Base-by-base conservation (phyloP, 116 monocot genomes). In the Dioscorea cayenensis region DNA sequence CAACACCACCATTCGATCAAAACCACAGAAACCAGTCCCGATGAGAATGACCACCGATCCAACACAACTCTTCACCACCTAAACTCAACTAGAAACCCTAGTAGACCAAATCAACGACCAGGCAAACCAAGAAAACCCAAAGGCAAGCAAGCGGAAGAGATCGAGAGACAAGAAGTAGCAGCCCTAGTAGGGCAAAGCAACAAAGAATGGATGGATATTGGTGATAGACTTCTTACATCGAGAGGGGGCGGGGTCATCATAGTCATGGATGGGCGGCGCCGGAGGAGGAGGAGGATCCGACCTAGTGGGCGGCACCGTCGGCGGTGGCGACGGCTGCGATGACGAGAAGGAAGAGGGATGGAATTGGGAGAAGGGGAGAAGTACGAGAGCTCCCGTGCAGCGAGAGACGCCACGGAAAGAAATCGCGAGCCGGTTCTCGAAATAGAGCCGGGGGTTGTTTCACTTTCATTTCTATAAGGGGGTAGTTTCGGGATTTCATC, bases 171-270 rank as follows among this genome's bases (percentile, higher is more conserved):
- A 66, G 23, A 20, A 66, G 62, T 22, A 23, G 0, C 62, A 23
- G 23, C 23, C 22, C 35, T 35, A 16, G 29, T 23, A 9, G 4
- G 16, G 17, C 1, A 43, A 28, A 0, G 18, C 18, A 25, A 2
- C 38, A 59, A 28, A 60, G 61, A 6, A 20, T 7, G 19, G 13
- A 19, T 37, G 2, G 14, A 23, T 13, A 22, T 55, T 18, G 27
- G 28, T 22, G 27, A 55, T 3, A 1, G 67, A 19, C 10, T 18
- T 5, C 10, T 18, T 5, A 88, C 88, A 14, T 82, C 88, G 71
- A 83, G 73, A 28, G 83, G 75, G 17, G 80, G 84, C 20, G 83
- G 77, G 23, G 87, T 80, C 78, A 81, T 75, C 65, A 83, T 73
- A 72, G 84, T 84, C 84, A 87, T 87, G 62, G 82, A 63, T 36